Evolutionary conservation across 208 protist species (phyloP).

Genomic region (Wallacemonas rigidus): DNA sequence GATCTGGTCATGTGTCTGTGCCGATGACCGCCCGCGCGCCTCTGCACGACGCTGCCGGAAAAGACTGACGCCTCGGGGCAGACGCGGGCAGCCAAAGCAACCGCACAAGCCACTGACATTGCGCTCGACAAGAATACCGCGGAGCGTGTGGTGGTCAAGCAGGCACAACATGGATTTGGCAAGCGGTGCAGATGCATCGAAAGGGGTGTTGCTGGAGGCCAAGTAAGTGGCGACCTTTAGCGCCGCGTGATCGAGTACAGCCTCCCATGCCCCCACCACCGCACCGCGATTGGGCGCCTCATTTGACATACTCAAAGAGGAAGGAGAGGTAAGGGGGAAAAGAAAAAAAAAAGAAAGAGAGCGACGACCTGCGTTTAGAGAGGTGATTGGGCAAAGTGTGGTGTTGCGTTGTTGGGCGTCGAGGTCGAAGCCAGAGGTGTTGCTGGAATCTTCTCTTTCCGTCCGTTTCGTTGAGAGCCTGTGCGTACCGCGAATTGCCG

Average conservation of each 20-base stretch:
- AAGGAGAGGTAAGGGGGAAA: background rate
- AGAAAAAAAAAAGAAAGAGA: conserved; percentile 15
- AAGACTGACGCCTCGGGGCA: conserved; percentile 28
- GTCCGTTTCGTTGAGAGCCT: too few species aligned
- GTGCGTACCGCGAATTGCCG: too few species aligned
- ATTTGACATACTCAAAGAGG: background rate
- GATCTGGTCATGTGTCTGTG: conserved; percentile 17
- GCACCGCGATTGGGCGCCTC: background rate
- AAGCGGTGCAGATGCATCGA: conserved; percentile 37
- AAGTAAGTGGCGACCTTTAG: conserved; percentile 61
- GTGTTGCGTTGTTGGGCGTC: too few species aligned
- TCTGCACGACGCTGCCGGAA: conserved; percentile 6
- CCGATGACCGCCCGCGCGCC: background rate
- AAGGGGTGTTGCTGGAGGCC: conserved; percentile 35
- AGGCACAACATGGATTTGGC: conserved; percentile 61
- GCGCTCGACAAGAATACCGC: conserved; percentile 69
- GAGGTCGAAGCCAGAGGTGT: too few species aligned
- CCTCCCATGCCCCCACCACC: conserved; percentile 54
- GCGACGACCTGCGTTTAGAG: too few species aligned
- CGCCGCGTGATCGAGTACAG: conserved; percentile 62
- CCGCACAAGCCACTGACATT: conserved; percentile 66
- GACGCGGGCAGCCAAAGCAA: conserved; percentile 54
- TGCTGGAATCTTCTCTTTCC: too few species aligned
- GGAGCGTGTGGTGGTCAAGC: conserved; percentile 50
- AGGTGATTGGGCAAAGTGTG: too few species aligned